A percentile compares a stretch with the other conserved stretches of the same genome.
These are phyloP conservation scores for Cubamyces sp. DNA, from an alignment of 768 basidiomycete species.

Conservation along the genomic window DNA sequence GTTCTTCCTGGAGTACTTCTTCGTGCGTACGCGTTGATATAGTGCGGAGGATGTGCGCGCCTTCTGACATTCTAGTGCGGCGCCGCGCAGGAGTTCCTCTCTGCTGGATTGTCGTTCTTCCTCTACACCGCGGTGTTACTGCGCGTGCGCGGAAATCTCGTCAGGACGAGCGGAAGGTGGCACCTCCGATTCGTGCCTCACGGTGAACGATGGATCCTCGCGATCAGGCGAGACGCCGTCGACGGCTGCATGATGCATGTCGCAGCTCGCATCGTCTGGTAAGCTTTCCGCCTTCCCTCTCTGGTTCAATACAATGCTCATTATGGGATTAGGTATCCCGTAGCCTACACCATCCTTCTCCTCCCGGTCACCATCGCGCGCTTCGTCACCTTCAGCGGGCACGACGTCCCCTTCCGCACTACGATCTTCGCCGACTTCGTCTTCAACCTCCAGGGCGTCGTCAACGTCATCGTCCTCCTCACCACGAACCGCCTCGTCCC, in stretches of 20 bases:
- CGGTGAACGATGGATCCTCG: constrained; percentile 39
- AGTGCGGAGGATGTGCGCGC: too few relatives aligned
- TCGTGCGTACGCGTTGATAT: constrained; percentile 34
- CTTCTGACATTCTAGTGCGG: too few relatives aligned
- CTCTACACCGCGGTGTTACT: constrained; percentile 41
- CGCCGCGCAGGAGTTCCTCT: constrained; percentile 38
- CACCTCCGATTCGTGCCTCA: constrained; percentile 37
- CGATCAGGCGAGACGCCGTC: constrained; percentile 37
- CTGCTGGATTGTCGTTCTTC: constrained; percentile 37
- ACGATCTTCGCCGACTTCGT: constrained; percentile 39
- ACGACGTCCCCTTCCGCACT: constrained; percentile 33
- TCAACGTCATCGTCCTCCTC: constrained; percentile 38
- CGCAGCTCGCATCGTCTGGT: constrained; percentile 41
- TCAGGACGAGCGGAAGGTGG: constrained; percentile 33
- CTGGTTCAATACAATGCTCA: background rate
- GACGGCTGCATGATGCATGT: constrained; percentile 38
- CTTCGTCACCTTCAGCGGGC: constrained; percentile 36
- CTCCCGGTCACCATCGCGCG: constrained; percentile 40
- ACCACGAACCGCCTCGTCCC: constrained; percentile 37
- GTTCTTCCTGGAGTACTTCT: constrained; percentile 48
- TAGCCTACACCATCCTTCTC: constrained; percentile 39
- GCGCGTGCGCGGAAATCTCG: constrained; percentile 43
- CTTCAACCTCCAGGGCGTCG: constrained; percentile 40
- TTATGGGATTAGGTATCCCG: constrained; percentile 17
- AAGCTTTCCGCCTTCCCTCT: background rate